Evolutionary conservation across 2,329 filamentous ascomycete genomes (phyloP), one percentile per base, ranked within the genome.

Genomic region (Macrophomina pseudophaseolina): DNA sequence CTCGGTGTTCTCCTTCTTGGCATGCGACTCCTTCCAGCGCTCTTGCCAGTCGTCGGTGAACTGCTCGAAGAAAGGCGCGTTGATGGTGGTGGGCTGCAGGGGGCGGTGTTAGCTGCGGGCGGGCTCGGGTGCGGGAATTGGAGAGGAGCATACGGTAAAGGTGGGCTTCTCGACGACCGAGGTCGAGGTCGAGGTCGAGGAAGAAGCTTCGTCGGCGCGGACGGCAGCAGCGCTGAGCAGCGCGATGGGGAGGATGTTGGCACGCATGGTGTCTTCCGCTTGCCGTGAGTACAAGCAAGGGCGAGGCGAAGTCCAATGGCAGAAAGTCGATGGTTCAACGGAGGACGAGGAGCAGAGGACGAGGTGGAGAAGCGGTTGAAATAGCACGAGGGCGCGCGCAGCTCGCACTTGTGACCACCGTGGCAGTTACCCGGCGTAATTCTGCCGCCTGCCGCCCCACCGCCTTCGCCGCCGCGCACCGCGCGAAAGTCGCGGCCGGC

Each of bases 31-130:
- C 83, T 94, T 93, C 95, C 95, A 99, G 83, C 94, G 87, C 71
- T 87, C 84, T 73, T 97, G 91, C 94, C 94, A 98, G 82, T 92
- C 94, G 73, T 96, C 91, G 82, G 92, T 97, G 85, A 99, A 99
- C 82, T 99, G 95, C 85, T 99, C 95, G 71, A 98, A 84, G 88
- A 99, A 99, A 68, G 93, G 92, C 72, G 90, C 95, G 84, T 97
- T 95, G 76, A 98, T 80, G 70, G 84, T 87, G 71, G 93, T 92
- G 68, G 95, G 94, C 94, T 99, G 76, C n/a, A n/a, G 58, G 2
- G 8, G 14, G 6, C 4, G 40, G 16, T 54, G 70, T 77, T 67
- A 76, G 73, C 65, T 18, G 16, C 32, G 14, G 12, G 11, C 46
- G 11, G 16, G 42, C 42, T 44, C 28, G 23, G 23, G 18, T 16